These are phyloP conservation scores for Penicillium sp. DNA, from an alignment of 2,329 filamentous ascomycete species.

Conservation along the genomic window DNA sequence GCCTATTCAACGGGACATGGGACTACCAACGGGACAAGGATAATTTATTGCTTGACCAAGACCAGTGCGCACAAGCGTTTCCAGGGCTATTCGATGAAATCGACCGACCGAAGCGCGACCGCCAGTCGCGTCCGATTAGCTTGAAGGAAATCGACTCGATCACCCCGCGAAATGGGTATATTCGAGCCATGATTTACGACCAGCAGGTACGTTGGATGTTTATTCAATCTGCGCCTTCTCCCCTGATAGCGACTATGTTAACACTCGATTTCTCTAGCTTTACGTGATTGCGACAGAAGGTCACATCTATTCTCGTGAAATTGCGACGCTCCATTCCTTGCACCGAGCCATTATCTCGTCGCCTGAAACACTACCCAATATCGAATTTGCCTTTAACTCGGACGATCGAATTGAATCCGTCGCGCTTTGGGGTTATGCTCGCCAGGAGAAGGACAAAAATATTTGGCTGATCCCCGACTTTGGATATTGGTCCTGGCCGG, in stretches of 20 bases:
- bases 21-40: conserved; percentile 9
- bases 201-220: conserved; percentile 13
- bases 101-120: conserved; percentile 21
- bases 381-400: conserved; percentile 44
- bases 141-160: conserved; percentile 20
- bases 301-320: conserved; percentile 16
- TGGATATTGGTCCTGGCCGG: conserved; percentile 47
- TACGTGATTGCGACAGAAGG: conserved; percentile 25
- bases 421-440: conserved; percentile 40
- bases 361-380: conserved; percentile 36
- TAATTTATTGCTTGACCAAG: conserved; percentile 1
- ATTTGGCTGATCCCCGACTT: conserved; percentile 51
- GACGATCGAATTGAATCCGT: conserved; percentile 40
- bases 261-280: too few relatives aligned
- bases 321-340: conserved; percentile 42
- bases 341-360: conserved; percentile 42
- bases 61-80: conserved; percentile 15
- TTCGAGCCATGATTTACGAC: conserved; percentile 26
- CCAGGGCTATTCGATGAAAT: conserved; percentile 30
- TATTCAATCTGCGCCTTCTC: background rate
- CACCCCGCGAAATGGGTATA: conserved; percentile 25
- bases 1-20: conserved; percentile 8
- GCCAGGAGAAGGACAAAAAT: conserved; percentile 33
- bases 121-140: conserved; percentile 17
- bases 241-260: too few relatives aligned